These are phyloP conservation scores for Lecanicillium sp. DNA, from an alignment of 2,329 filamentous ascomycete genomes.

Conservation along the genomic window DNA sequence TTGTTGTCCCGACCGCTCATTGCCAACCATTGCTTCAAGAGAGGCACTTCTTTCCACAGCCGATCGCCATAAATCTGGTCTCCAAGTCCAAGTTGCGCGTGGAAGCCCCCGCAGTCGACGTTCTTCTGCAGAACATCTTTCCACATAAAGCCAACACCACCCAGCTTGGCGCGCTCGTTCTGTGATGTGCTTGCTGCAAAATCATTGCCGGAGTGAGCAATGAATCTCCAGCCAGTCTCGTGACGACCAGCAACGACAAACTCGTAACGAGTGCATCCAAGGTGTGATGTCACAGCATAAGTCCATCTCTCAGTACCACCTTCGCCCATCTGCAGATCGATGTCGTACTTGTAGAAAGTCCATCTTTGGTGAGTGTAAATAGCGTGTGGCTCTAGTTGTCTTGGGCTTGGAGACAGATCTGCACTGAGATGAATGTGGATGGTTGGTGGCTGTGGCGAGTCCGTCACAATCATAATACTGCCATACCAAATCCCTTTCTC, in stretches of 20 bases:
- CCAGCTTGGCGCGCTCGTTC: conserved; percentile 77
- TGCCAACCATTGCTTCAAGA: conserved; percentile 90
- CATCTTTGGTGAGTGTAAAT: conserved; percentile 90
- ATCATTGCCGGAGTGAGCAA: conserved; percentile 93
- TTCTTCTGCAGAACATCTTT: conserved; percentile 98
- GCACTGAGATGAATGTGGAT: conserved; percentile 90
- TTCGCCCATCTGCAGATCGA: conserved; percentile 87
- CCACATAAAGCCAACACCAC: conserved; percentile 95
- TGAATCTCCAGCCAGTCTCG: conserved; percentile 91
- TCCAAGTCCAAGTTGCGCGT: conserved; percentile 84
- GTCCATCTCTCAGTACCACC: conserved; percentile 81
- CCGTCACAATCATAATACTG: conserved; percentile 88
- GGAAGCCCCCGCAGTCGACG: conserved; percentile 90
- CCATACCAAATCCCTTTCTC: conserved; percentile 88
- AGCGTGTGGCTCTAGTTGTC: conserved; percentile 73
- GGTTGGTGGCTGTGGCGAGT: conserved; percentile 85
- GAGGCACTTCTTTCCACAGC: conserved; percentile 91
- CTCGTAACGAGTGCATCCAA: conserved; percentile 97
- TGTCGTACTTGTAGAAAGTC: conserved; percentile 92
- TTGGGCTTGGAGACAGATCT: conserved; percentile 87
- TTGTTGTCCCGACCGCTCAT: conserved; percentile 91
- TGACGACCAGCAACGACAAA: conserved; percentile 88
- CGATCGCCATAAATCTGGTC: conserved; percentile 95
- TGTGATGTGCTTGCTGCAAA: conserved; percentile 84
- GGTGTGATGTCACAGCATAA: conserved; percentile 92